phyloP scores from a whole-genome alignment of 768 basidiomycete species.

The Tulasnella sp. region DNA sequence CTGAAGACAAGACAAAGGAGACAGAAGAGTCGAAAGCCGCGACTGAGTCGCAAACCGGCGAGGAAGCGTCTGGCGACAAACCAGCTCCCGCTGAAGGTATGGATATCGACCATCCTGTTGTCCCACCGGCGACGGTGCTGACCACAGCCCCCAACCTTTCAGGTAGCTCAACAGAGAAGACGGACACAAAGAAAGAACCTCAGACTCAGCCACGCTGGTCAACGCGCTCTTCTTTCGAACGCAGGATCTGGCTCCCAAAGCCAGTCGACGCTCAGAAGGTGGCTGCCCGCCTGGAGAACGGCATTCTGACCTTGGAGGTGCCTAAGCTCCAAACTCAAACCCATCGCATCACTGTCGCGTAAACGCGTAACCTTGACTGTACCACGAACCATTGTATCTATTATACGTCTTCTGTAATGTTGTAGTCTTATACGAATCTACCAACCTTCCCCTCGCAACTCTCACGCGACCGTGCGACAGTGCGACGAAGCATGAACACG shows the following conservation, averaged over 20 bases:
- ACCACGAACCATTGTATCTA: too few relatives aligned
- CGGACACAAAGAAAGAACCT: not conserved
- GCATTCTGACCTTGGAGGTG: constrained; percentile 35
- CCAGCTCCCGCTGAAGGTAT: not conserved
- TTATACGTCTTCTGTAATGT: too few relatives aligned
- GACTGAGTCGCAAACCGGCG: not conserved
- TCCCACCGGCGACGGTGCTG: not conserved
- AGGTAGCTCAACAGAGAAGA: not conserved
- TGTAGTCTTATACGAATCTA: too few relatives aligned
- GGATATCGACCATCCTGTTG: not conserved
- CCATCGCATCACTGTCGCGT: not conserved
- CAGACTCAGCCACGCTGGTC: not conserved
- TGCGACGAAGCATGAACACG: too few relatives aligned
- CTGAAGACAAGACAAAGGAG: not conserved
- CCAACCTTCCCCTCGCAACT: too few relatives aligned
- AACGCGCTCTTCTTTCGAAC: constrained; percentile 10
- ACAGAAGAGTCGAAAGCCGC: not conserved
- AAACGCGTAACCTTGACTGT: not conserved
- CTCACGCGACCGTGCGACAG: too few relatives aligned
- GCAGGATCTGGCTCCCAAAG: constrained; percentile 34
- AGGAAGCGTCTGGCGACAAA: not conserved
- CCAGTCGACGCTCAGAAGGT: constrained; percentile 31
- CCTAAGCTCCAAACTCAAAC: constrained; percentile 30
- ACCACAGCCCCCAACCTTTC: not conserved
- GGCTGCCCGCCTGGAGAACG: constrained; percentile 34